These are phyloP conservation scores for Quercus parvula DNA, from an alignment of 306 rosid genomes.

Conservation along the genomic window DNA sequence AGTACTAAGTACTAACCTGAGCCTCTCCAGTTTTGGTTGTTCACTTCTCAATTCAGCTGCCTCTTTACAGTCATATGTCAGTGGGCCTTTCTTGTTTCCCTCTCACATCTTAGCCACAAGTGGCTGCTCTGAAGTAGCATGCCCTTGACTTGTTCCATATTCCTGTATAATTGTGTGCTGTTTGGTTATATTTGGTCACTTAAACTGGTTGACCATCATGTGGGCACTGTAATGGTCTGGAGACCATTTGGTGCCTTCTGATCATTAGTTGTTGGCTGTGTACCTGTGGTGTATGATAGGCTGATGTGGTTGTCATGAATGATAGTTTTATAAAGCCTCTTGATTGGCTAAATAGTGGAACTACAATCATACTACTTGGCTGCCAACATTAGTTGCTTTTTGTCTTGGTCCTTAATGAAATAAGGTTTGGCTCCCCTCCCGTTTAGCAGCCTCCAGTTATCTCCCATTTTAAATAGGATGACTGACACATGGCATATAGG, in stretches of 20 bases:
- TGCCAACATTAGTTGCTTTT: neutral
- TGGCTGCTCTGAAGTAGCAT: neutral
- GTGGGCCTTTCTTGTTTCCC: neutral
- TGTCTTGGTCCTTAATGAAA: neutral
- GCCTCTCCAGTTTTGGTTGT: no score
- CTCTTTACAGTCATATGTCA: neutral
- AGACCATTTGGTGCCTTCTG: neutral
- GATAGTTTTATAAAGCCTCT: neutral
- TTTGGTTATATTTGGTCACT: neutral
- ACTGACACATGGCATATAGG: no score
- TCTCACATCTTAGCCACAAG: neutral
- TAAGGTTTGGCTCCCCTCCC: no score
- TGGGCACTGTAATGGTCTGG: neutral
- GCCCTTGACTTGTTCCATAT: neutral
- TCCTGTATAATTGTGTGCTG: neutral
- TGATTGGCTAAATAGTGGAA: neutral
- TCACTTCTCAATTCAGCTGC: neutral
- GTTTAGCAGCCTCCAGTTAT: no score
- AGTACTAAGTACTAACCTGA: no score
- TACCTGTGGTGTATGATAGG: neutral
- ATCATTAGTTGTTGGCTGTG: neutral
- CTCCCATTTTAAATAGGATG: no score
- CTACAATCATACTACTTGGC: neutral
- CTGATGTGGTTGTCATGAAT: neutral
- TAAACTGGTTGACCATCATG: neutral